Conservation (phyloP, 257 asterid species). For the Coffea canephora region DNA sequence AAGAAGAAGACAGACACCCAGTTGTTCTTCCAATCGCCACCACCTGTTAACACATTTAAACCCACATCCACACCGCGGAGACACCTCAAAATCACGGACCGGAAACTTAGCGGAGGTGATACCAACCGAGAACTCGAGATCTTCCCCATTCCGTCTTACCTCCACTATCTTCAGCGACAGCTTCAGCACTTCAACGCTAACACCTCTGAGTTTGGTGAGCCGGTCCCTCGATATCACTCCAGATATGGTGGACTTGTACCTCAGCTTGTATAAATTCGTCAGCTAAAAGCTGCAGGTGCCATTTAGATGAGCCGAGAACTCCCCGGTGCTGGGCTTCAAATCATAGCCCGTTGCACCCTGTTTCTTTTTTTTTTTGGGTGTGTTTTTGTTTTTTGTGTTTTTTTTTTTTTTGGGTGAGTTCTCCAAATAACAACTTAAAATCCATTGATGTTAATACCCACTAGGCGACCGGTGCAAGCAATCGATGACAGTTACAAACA, state of each 20-base stretch:
- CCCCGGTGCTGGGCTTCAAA: conserved; percentile 32
- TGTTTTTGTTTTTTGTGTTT: no score
- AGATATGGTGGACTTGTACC: conserved; percentile 30
- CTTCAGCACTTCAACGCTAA: conserved; percentile 41
- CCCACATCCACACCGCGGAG: conserved; percentile 62
- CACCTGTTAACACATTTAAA: conserved; percentile 29
- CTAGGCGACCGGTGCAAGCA: no score
- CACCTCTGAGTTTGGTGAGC: conserved; percentile 37
- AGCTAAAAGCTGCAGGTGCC: conserved; percentile 41
- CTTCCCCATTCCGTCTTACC: conserved; percentile 28
- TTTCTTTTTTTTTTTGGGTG: no score
- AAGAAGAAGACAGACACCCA: no score
- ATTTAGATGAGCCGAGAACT: conserved; percentile 40
- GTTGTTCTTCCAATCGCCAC: neutral
- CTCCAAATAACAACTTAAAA: no score
- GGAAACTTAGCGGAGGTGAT: conserved; percentile 38
- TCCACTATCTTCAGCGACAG: conserved; percentile 47
- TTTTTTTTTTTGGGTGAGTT: no score
- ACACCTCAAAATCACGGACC: conserved; percentile 30
- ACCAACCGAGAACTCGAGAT: conserved; percentile 49
- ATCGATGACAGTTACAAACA: no score
- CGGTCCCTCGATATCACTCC: conserved; percentile 36
- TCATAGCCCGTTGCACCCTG: conserved; percentile 26
- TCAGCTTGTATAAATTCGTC: conserved; percentile 33
- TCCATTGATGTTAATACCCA: no score